Evolutionary conservation across 2,329 filamentous ascomycete genomes (phyloP).

Genomic region (Stylonectria norvegica): DNA sequence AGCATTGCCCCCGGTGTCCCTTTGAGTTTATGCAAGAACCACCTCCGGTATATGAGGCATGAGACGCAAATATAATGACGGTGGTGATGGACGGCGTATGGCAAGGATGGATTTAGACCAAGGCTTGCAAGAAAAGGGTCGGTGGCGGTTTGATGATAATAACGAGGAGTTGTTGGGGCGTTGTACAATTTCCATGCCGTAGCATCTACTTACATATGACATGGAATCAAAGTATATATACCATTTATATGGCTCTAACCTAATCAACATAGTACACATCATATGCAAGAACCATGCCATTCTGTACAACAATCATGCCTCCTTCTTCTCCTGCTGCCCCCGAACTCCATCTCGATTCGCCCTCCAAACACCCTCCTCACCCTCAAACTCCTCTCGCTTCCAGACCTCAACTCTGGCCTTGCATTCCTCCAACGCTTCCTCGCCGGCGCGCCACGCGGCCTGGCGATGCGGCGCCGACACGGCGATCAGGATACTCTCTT

Average conservation of each 20-base stretch:
- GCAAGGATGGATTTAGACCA: no score
- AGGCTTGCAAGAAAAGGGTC: no score
- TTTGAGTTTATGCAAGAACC: constrained; percentile 38
- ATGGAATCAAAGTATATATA: no score
- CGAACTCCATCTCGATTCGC: constrained; percentile 74
- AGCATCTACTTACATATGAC: no score
- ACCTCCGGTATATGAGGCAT: constrained; percentile 35
- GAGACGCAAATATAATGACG: no score
- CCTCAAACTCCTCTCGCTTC: constrained; percentile 87
- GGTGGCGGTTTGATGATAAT: no score
- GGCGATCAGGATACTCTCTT: constrained; percentile 89
- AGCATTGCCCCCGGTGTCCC: constrained; percentile 35
- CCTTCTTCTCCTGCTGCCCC: constrained; percentile 48
- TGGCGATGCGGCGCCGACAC: constrained; percentile 80
- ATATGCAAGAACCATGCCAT: no score
- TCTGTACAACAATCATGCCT: constrained; percentile 8
- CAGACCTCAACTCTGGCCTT: constrained; percentile 91
- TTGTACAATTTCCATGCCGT: no score
- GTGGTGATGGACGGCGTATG: no score
- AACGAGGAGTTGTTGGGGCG: no score
- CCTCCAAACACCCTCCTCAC: constrained; percentile 77
- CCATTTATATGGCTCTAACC: no score
- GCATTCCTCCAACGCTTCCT: constrained; percentile 82
- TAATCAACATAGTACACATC: no score
- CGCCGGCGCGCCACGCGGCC: constrained; percentile 82